Conservation (phyloP, 306 rosid species). For the Castanopsis chinensis region DNA sequence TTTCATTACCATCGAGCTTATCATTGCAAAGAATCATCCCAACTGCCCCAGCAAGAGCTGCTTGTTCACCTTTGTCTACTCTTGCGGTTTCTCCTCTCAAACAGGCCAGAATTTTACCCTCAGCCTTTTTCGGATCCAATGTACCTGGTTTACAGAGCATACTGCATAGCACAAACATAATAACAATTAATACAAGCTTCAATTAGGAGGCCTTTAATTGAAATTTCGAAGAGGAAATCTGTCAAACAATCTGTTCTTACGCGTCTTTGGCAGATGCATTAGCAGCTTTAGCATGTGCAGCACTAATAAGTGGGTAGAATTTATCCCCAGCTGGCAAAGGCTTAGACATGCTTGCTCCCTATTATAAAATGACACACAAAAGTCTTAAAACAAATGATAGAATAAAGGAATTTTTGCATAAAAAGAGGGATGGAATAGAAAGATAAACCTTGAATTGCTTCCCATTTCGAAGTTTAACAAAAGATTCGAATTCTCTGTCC, state of each 20-base stretch:
- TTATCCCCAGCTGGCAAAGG: slow-evolving; percentile 29
- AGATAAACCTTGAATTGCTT: slow-evolving; percentile 34
- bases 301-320: slow-evolving; percentile 55
- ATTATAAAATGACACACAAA: neutral
- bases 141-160: slow-evolving; percentile 35
- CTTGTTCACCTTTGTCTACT: slow-evolving; percentile 51
- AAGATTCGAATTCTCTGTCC: slow-evolving; percentile 48
- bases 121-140: slow-evolving; percentile 51
- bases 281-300: slow-evolving; percentile 34
- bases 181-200: neutral
- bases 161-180: slow-evolving; percentile 13
- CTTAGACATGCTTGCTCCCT: slow-evolving; percentile 58
- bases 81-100: slow-evolving; percentile 38
- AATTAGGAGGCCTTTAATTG: neutral
- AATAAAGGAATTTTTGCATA: neutral
- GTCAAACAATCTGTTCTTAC: slow-evolving; percentile 33
- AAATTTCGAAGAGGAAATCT: neutral
- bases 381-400: neutral
- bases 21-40: slow-evolving; percentile 81
- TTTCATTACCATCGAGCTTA: slow-evolving; percentile 18
- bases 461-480: slow-evolving; percentile 53
- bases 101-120: slow-evolving; percentile 64
- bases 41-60: slow-evolving; percentile 57
- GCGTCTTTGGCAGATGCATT: slow-evolving; percentile 28
- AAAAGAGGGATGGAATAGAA: neutral